Conservation (phyloP, 352 stramenopile species). For the Globisporangium rhizosaccharum region DNA sequence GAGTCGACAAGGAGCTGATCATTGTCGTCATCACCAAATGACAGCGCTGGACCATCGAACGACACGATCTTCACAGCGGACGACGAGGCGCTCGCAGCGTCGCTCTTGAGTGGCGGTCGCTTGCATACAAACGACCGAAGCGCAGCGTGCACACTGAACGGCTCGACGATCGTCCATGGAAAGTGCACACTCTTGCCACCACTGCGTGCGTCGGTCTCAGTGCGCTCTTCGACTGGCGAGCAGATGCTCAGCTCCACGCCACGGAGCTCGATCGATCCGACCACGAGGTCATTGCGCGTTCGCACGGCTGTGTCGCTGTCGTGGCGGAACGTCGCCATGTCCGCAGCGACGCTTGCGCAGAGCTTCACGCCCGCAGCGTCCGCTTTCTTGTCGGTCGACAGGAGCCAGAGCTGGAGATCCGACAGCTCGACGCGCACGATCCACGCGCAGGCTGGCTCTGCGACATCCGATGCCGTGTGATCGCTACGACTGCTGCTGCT, state of each 20-base stretch:
- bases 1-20: neutral
- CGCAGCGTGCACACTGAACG: constrained; percentile 31
- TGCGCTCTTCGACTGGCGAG: constrained; percentile 15
- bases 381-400: constrained; percentile 54
- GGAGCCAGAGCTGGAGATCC: constrained; percentile 58
- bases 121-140: constrained; percentile 8
- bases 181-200: constrained; percentile 15
- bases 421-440: constrained; percentile 38
- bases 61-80: neutral
- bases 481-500: neutral
- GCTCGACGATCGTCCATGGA: constrained; percentile 41
- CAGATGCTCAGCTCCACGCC: constrained; percentile 35
- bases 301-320: neutral
- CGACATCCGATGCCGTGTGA: neutral
- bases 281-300: constrained; percentile 11
- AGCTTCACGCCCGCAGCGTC: constrained; percentile 54
- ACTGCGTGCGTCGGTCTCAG: constrained; percentile 2
- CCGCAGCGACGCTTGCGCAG: constrained; percentile 20
- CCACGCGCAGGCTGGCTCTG: constrained; percentile 14
- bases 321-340: constrained; percentile 5
- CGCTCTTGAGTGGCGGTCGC: constrained; percentile 1
- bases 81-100: neutral
- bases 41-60: neutral
- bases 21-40: neutral
- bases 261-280: constrained; percentile 22